These are phyloP conservation scores for Sphenostylis stenocarpa DNA, from an alignment of 306 rosid genomes.

Conservation along the genomic window DNA sequence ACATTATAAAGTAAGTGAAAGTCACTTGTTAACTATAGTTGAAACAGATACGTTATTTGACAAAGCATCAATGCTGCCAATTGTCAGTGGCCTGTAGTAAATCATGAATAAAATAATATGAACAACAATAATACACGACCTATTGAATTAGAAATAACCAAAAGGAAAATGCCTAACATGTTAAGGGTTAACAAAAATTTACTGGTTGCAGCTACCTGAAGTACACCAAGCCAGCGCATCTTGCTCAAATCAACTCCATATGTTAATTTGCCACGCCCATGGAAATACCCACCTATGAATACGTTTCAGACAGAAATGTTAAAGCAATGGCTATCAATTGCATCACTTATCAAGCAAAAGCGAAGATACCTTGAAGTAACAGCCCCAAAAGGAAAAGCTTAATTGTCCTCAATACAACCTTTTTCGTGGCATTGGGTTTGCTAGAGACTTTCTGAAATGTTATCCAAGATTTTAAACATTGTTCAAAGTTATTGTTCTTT, in stretches of 20 bases:
- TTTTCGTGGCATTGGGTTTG: slow-evolving; percentile 59
- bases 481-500: not conserved
- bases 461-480: slow-evolving; percentile 21
- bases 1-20: not conserved
- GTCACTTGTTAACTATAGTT: not conserved
- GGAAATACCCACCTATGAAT: slow-evolving; percentile 76
- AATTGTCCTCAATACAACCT: slow-evolving; percentile 52
- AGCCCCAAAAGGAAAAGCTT: slow-evolving; percentile 76
- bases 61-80: not conserved
- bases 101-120: not conserved
- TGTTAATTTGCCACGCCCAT: slow-evolving; percentile 60
- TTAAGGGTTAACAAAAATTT: slow-evolving; percentile 11
- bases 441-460: slow-evolving; percentile 61
- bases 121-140: slow-evolving; percentile 19
- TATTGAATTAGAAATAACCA: not conserved
- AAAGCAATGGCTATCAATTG: slow-evolving; percentile 8
- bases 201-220: slow-evolving; percentile 53
- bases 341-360: not conserved
- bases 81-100: not conserved
- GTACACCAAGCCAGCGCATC: slow-evolving; percentile 74
- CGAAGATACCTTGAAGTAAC: slow-evolving; percentile 59
- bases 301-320: slow-evolving; percentile 38
- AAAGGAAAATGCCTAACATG: slow-evolving; percentile 6
- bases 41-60: slow-evolving; percentile 7
- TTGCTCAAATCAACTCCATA: slow-evolving; percentile 73